phyloP scores from a whole-genome alignment of 805 yeast genomes.

The Lipomyces lipofer region DNA sequence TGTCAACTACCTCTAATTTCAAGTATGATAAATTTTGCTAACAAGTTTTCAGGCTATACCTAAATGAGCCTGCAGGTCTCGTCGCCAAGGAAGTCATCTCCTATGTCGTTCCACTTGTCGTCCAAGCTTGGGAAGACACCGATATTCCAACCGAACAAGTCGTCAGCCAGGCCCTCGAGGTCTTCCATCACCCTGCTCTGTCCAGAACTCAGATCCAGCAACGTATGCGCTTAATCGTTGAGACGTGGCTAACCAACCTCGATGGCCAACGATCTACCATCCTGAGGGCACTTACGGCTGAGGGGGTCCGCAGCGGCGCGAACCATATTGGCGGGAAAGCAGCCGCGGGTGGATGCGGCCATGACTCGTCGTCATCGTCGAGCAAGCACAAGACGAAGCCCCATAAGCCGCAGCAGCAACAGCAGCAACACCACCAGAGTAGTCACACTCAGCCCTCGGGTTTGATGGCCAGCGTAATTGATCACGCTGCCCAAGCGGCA shows the following conservation, averaged over 20 bases:
- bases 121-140: slow-evolving; percentile 30
- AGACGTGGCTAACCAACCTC: slow-evolving; percentile 24
- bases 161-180: slow-evolving; percentile 23
- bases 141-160: slow-evolving; percentile 22
- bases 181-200: slow-evolving; percentile 33
- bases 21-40: no score
- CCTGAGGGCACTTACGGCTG: slow-evolving; percentile 18
- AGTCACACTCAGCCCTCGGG: not conserved
- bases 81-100: slow-evolving; percentile 28
- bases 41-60: slow-evolving; percentile 7
- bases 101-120: slow-evolving; percentile 29
- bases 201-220: slow-evolving; percentile 24
- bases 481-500: slow-evolving; percentile 3
- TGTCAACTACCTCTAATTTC: not conserved
- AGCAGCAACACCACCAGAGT: not conserved
- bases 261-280: slow-evolving; percentile 14
- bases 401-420: slow-evolving; percentile 4
- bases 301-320: slow-evolving; percentile 27
- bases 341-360: slow-evolving; percentile 8
- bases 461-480: not conserved
- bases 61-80: slow-evolving; percentile 33
- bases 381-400: slow-evolving; percentile 5
- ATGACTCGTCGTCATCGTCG: not conserved
- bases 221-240: slow-evolving; percentile 25
- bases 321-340: slow-evolving; percentile 25